Conservation (phyloP, 768 basidiomycete genomes). For the Lactarius psammicola region DNA sequence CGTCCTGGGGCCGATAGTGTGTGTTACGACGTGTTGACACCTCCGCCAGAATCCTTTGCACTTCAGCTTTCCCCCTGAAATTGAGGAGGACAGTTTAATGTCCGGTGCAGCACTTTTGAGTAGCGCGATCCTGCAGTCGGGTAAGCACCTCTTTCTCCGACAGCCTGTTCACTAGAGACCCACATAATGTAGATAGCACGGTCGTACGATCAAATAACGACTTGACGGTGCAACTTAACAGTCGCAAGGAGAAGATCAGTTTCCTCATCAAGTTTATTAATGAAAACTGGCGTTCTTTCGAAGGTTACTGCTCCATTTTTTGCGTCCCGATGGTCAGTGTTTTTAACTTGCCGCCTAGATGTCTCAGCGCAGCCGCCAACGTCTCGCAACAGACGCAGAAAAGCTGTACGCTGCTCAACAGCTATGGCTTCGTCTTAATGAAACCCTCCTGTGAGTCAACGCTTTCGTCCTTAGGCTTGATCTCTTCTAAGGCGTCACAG, state of each 20-base stretch:
- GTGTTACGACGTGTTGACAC: neutral
- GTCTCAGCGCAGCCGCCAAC: conserved; percentile 74
- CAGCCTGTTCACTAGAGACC: neutral
- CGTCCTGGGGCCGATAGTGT: conserved; percentile 18
- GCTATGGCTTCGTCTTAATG: conserved; percentile 77
- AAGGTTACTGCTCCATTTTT: conserved; percentile 50
- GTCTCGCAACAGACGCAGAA: conserved; percentile 79
- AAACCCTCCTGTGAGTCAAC: conserved; percentile 54
- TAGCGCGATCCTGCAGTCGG: conserved; percentile 65
- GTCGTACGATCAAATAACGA: conserved; percentile 77
- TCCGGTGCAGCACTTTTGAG: conserved; percentile 76
- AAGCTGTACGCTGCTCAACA: conserved; percentile 79
- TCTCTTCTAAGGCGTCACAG: conserved; percentile 36
- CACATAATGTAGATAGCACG: conserved; percentile 48
- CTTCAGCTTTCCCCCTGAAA: conserved; percentile 77
- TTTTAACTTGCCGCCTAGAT: conserved; percentile 50
- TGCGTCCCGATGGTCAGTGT: neutral
- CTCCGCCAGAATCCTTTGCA: conserved; percentile 63
- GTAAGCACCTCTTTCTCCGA: conserved; percentile 40
- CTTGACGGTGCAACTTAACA: conserved; percentile 70
- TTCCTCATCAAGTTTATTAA: conserved; percentile 91
- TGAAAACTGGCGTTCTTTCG: conserved; percentile 71
- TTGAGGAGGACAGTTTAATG: conserved; percentile 79
- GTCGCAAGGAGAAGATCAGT: conserved; percentile 69
- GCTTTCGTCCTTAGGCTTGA: neutral